Evolutionary conservation across 768 basidiomycete genomes (phyloP), one percentile per base, ranked within the genome.

Genomic region (Daedalea quercina): DNA sequence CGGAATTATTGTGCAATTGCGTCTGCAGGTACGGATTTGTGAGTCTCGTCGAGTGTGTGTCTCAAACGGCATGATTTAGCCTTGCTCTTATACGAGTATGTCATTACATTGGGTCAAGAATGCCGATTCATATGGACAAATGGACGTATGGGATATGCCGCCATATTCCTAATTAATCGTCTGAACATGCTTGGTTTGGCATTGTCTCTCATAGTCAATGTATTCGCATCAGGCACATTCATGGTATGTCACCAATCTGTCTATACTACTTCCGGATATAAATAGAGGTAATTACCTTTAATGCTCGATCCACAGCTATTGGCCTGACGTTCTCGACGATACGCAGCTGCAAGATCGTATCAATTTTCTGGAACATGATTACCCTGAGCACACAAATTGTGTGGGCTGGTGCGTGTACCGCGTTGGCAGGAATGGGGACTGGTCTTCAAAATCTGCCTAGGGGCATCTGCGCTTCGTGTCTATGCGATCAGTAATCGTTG

Each of bases 41-140:
- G n/a, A n/a, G n/a, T 31, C 28, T 31, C 28, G 28, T 4, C 11
- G 28, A 31, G 11, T 31, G 28, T 4, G 11, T 31, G 6, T 31
- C 28, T 31, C 6, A 31, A 31, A 11, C 28, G 28, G 4, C 11
- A 31, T 23, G 22, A 50, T 11, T 9, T 25, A 56, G 55, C 44
- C 1, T 50, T 58, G 9, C 9, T 52, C 7, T 15, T 53, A 20
- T 55, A 56, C 41, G 57, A 58, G 17, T 55, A 56, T 44, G 11
- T 58, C 19, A 57, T 58, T 33, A 58, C 56, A 12, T 35, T 57
- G 6, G 47, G 42, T 19, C 49, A 45, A 7, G 56, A 57, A 37
- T 47, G 56, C 22, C 43, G 25, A 12, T 34, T 35, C 24, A 40
- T 54, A 1, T 51, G 56, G 49, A 51, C 25, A 34, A 19, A 23